A percentile compares a stretch with the other conserved stretches of the same genome.
Conservation (phyloP, 2,329 filamentous ascomycete genomes). For the Fusarium sp. region DNA sequence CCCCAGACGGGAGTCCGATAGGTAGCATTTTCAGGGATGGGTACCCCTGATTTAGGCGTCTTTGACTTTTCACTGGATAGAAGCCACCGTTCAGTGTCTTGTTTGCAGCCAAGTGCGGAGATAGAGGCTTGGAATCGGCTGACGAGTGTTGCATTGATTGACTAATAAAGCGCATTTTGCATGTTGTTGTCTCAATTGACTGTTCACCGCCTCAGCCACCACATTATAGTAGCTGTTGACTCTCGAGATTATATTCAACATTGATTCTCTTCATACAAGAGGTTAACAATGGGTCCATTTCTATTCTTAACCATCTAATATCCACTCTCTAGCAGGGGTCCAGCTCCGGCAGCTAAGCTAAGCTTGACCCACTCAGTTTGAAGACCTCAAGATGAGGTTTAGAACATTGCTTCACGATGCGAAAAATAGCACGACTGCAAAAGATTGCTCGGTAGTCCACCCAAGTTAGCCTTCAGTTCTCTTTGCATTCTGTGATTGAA, state of each 20-base stretch:
- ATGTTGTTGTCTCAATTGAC: conserved; percentile 5
- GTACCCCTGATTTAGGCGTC: conserved; percentile 22
- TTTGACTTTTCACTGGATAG: conserved; percentile 31
- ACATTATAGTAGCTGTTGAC: not conserved
- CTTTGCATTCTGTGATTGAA: too few species aligned
- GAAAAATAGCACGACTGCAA: not conserved
- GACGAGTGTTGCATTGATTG: conserved; percentile 34
- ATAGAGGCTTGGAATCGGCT: conserved; percentile 28
- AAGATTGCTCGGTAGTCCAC: not conserved
- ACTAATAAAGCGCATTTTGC: conserved; percentile 7
- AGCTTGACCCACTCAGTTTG: conserved; percentile 19
- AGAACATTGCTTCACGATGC: conserved; percentile 6
- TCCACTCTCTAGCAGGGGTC: conserved; percentile 40
- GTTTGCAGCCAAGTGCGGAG: conserved; percentile 30
- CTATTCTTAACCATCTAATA: conserved; percentile 13
- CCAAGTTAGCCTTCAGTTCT: rapidly evolving
- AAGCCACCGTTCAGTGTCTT: conserved; percentile 16
- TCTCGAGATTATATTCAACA: not conserved
- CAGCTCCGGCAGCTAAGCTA: conserved; percentile 26
- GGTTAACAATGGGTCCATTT: conserved; percentile 30
- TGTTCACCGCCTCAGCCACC: conserved; percentile 16
- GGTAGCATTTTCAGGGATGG: conserved; percentile 14
- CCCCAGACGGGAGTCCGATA: conserved; percentile 30
- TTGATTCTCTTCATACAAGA: conserved; percentile 5
- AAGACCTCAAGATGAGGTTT: conserved; percentile 29